Conservation (phyloP, 805 yeast species). For the Metschnikowia rubicola region DNA sequence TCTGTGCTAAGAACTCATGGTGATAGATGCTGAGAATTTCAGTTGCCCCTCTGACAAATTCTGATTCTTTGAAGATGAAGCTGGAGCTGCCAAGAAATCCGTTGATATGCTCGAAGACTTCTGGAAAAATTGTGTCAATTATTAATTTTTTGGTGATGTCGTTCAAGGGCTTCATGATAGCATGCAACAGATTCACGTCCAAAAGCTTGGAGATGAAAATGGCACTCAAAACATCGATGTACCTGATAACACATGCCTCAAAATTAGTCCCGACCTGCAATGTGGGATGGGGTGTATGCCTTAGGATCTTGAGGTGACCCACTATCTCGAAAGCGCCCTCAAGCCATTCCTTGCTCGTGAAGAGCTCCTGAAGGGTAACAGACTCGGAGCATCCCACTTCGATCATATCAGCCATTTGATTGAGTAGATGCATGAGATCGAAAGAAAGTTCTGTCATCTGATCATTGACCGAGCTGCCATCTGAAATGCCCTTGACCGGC, state of each 20-base stretch:
- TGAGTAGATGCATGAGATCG: constrained; percentile 36
- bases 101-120: constrained; percentile 32
- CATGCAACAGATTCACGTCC: constrained; percentile 20
- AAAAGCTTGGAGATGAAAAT: constrained; percentile 33
- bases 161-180: constrained; percentile 24
- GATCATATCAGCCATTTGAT: constrained; percentile 30
- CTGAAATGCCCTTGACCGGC: constrained; percentile 18
- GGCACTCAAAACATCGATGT: constrained; percentile 32
- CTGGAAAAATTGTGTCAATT: constrained; percentile 34
- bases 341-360: constrained; percentile 30
- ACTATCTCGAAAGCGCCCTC: constrained; percentile 39
- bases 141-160: constrained; percentile 36
- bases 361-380: constrained; percentile 22
- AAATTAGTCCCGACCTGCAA: constrained; percentile 18
- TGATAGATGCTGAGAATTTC: constrained; percentile 27
- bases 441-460: constrained; percentile 23
- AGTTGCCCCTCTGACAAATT: constrained; percentile 24
- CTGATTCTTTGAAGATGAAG: constrained; percentile 34
- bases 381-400: constrained; percentile 27
- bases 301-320: constrained; percentile 29
- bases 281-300: constrained; percentile 21
- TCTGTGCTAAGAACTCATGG: constrained; percentile 27
- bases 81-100: constrained; percentile 31
- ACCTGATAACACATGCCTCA: constrained; percentile 22
- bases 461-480: constrained; percentile 3